Evolutionary conservation across 2,329 filamentous ascomycete genomes (phyloP).

Genomic region (Alternaria alternata): DNA sequence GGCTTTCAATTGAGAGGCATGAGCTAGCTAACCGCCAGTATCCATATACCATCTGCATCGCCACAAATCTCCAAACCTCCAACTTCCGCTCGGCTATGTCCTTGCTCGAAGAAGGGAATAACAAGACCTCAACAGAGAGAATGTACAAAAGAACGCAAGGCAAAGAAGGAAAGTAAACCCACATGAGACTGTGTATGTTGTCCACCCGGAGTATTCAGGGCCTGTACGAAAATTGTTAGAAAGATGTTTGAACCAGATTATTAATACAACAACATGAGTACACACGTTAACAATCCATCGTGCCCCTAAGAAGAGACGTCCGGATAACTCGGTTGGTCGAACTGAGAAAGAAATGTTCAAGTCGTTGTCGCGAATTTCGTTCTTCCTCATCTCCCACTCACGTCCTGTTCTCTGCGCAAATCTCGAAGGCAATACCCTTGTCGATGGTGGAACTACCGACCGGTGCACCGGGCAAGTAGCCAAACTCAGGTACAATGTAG

Average conservation of each 20-base stretch:
- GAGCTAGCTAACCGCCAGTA: not conserved
- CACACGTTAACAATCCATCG: not conserved
- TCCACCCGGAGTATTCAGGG: not conserved
- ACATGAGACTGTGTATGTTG: not conserved
- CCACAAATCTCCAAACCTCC: not conserved
- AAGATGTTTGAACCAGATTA: not conserved
- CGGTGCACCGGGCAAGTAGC: conserved; percentile 17
- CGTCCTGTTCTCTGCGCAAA: conserved; percentile 18
- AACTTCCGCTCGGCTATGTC: not conserved
- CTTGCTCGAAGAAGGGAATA: not conserved
- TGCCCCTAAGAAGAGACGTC: not conserved
- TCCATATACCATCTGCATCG: not conserved
- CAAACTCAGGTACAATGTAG: conserved; percentile 22
- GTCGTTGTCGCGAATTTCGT: not conserved
- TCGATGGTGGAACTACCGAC: conserved; percentile 18
- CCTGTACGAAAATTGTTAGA: not conserved
- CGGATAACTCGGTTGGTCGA: not conserved
- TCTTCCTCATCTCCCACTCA: not conserved
- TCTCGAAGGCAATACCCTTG: conserved; percentile 23
- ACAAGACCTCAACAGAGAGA: not conserved
- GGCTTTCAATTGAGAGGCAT: not conserved
- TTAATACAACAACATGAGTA: not conserved
- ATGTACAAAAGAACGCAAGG: not conserved
- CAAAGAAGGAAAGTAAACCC: not conserved
- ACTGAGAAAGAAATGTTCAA: not conserved